phyloP scores from a whole-genome alignment of 108 stramenopile genomes.

The Nitzschia sp. region DNA sequence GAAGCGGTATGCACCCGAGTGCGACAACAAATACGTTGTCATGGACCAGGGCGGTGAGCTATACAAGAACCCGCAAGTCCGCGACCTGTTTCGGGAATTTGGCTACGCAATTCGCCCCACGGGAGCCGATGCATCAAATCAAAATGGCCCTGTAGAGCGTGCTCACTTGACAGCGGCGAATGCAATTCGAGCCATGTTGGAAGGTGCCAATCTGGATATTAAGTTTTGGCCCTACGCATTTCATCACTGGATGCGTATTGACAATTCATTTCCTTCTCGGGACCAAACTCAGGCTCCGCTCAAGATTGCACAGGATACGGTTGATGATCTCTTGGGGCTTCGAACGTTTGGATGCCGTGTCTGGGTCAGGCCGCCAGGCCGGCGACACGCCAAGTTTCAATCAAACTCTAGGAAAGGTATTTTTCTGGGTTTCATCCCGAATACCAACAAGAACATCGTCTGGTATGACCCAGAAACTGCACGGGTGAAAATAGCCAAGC shows the following conservation, averaged over 20 bases:
- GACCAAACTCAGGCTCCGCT: conserved; percentile 8
- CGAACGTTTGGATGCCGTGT: no score
- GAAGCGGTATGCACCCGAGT: not conserved
- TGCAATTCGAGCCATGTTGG: conserved; percentile 19
- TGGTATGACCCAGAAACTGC: conserved; percentile 19
- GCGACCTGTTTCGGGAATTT: not conserved
- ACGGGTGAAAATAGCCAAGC: no score
- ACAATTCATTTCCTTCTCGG: conserved; percentile 15
- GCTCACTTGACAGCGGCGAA: conserved; percentile 24
- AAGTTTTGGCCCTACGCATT: no score
- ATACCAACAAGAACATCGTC: conserved; percentile 26
- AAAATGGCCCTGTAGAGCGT: no score
- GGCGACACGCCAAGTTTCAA: conserved; percentile 19
- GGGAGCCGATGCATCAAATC: conserved; percentile 32
- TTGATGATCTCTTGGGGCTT: conserved; percentile 11
- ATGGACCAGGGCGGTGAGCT: conserved; percentile 35
- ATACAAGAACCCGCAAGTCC: conserved; percentile 16
- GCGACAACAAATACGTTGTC: conserved; percentile 18
- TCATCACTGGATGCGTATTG: conserved; percentile 6
- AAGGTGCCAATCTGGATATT: conserved; percentile 33
- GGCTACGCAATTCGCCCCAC: conserved; percentile 25
- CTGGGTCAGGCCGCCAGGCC: conserved; percentile 8
- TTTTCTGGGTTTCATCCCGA: conserved; percentile 24
- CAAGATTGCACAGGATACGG: not conserved
- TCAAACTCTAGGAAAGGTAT: conserved; percentile 18